Evolutionary conservation across 805 yeast genomes (phyloP), one percentile per base, ranked within the genome.

Genomic region (Metschnikowia proteae): DNA sequence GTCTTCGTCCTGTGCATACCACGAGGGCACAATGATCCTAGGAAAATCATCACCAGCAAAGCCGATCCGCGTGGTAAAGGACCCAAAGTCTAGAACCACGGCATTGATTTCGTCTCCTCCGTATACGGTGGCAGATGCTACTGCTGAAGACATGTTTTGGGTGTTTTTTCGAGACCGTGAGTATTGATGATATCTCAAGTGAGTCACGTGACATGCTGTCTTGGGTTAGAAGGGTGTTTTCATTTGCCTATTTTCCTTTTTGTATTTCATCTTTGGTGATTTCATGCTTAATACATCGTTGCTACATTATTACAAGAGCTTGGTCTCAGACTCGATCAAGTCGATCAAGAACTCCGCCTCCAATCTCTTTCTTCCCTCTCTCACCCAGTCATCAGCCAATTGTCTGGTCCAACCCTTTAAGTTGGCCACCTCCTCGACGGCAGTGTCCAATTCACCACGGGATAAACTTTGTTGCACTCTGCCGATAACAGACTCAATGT

Each of bases 31-130:
- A 25, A 86, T 80, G 3, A 83, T 70, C 54, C 84, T 80, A 9
- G 99, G 99, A 46, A 81, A 77, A 62, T 91, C 97, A 49, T 89
- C 92, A 8, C 98, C 98, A 3, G 97, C 91, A 66, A 81, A 90
- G 1, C 99, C 99, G 17, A 85, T 81, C 46, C 92, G 81, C 5
- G 97, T 89, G 51, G 81, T 71, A 52, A 76, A 81, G 8, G 96
- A 84, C 32, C 98, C 98, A 1, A 96, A 91, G 61, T 94, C 98
- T 26, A 92, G 74, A 31, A 92, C 96, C 2, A 94, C 76, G 27
- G 98, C 96, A 54, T 89, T 82, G 54, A 94, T 84, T 65, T 92
- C 99, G 68, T 92, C 94, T 36, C 67, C 67, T 33, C 76, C 78
- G 49, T 59, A 60, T n/a, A 60, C 62, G 41, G 60, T 50, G 47